Evolutionary conservation across 768 basidiomycete genomes (phyloP).

Genomic region (Boletus pseudo-olivaceus): DNA sequence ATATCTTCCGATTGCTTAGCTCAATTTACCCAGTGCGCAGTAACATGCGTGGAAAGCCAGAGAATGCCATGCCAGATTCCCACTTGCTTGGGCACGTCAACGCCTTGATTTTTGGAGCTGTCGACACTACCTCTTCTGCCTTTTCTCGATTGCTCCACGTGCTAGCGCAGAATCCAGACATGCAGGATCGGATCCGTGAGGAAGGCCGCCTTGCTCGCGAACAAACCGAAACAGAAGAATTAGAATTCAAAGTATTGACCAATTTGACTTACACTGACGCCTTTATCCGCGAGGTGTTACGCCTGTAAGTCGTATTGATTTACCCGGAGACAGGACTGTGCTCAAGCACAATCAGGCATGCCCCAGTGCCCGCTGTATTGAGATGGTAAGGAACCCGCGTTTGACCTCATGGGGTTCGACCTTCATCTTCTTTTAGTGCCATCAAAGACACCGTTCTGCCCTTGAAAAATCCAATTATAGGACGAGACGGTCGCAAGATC

Average conservation of each 20-base stretch:
- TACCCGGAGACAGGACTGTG: neutral
- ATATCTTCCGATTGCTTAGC: neutral
- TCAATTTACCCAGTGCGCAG: neutral
- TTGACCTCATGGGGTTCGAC: neutral
- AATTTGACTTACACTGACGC: neutral
- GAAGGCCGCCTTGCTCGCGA: neutral
- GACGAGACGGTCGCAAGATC: neutral
- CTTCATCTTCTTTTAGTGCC: neutral
- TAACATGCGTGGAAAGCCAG: neutral
- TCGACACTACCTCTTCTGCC: neutral
- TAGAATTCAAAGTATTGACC: neutral
- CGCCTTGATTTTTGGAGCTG: neutral
- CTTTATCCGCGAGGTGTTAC: neutral
- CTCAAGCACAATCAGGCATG: neutral
- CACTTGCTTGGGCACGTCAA: conserved; percentile 1
- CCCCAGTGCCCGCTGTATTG: neutral
- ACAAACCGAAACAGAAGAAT: neutral
- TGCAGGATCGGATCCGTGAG: neutral
- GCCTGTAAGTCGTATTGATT: neutral
- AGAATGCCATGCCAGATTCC: neutral
- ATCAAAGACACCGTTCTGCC: neutral
- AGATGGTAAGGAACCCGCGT: neutral
- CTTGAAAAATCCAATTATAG: neutral
- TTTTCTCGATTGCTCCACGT: neutral
- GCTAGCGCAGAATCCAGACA: neutral